phyloP scores from a whole-genome alignment of 805 yeast genomes.

The Candida boidinii region DNA sequence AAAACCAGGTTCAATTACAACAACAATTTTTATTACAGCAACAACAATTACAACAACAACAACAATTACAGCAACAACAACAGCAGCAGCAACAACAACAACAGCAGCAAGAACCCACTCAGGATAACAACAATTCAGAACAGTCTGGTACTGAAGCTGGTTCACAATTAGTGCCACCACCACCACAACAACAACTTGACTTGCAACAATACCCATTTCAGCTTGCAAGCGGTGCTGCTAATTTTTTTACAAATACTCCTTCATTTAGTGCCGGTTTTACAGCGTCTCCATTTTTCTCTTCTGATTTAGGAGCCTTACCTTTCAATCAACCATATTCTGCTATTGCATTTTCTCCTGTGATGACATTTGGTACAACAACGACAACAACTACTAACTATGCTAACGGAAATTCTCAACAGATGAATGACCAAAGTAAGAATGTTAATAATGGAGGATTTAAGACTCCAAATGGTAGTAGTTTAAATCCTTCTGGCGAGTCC shows the following conservation, averaged over 20 bases:
- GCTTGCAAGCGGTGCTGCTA: not conserved
- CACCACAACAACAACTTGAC: constrained; percentile 1
- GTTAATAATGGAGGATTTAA: too few species aligned
- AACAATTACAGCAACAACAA: constrained; percentile 3
- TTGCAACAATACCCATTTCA: not conserved
- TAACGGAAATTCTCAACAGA: too few species aligned
- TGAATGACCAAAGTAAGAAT: too few species aligned
- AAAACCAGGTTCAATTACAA: too few species aligned
- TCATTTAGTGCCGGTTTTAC: too few species aligned
- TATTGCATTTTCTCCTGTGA: constrained; percentile 8
- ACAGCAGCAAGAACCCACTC: constrained; percentile 8
- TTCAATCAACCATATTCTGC: constrained; percentile 7
- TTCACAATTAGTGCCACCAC: not conserved
- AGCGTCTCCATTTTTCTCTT: constrained; percentile 13
- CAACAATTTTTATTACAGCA: constrained; percentile 4
- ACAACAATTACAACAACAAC: constrained; percentile 3
- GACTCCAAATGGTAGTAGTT: too few species aligned
- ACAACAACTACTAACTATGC: constrained; percentile 9
- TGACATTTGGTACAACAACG: too few species aligned
- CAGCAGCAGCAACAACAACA: constrained; percentile 8
- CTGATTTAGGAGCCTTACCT: constrained; percentile 9
- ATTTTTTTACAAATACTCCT: too few species aligned
- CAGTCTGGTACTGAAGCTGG: not conserved
- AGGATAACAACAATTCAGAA: constrained; percentile 3
- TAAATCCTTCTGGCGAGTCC: too few species aligned